Evolutionary conservation across 805 yeast genomes (phyloP).

Genomic region (Ogataea paraovalis): DNA sequence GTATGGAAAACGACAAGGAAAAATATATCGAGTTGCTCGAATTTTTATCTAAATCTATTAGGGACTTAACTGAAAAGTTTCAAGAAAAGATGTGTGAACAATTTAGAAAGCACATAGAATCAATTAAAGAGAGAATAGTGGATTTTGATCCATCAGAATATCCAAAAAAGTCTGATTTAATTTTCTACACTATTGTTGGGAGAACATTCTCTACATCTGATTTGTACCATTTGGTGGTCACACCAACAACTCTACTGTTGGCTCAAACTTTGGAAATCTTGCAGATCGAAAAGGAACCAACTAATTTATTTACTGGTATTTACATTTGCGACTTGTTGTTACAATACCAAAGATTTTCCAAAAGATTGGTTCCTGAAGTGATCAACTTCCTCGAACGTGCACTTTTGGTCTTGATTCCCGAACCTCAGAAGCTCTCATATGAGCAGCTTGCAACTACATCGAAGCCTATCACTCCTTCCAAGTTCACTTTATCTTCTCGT

Average conservation of each 20-base stretch:
- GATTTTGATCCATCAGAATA: slow-evolving; percentile 24
- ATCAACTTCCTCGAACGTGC: slow-evolving; percentile 53
- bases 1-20: slow-evolving; percentile 19
- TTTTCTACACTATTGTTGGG: slow-evolving; percentile 71
- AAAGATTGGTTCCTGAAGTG: slow-evolving; percentile 81
- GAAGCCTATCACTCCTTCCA: slow-evolving; percentile 12
- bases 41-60: slow-evolving; percentile 42
- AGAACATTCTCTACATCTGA: slow-evolving; percentile 88
- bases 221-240: slow-evolving; percentile 86
- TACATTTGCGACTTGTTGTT: slow-evolving; percentile 61
- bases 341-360: slow-evolving; percentile 74
- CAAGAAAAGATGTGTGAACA: slow-evolving; percentile 59
- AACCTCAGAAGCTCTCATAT: slow-evolving; percentile 22
- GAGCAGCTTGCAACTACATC: slow-evolving; percentile 20
- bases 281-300: slow-evolving; percentile 26
- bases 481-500: slow-evolving; percentile 16
- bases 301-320: slow-evolving; percentile 50
- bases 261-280: slow-evolving; percentile 63
- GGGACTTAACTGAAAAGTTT: slow-evolving; percentile 60
- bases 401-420: slow-evolving; percentile 41
- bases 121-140: slow-evolving; percentile 52
- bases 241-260: slow-evolving; percentile 74
- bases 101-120: slow-evolving; percentile 52
- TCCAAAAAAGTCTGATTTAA: slow-evolving; percentile 50
- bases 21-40: slow-evolving; percentile 31